A percentile compares a stretch with the other conserved stretches of the same genome.
Evolutionary conservation across 1,284 basidiomycete species (phyloP).

Genomic region (Cryptococcus jaspeensis): DNA sequence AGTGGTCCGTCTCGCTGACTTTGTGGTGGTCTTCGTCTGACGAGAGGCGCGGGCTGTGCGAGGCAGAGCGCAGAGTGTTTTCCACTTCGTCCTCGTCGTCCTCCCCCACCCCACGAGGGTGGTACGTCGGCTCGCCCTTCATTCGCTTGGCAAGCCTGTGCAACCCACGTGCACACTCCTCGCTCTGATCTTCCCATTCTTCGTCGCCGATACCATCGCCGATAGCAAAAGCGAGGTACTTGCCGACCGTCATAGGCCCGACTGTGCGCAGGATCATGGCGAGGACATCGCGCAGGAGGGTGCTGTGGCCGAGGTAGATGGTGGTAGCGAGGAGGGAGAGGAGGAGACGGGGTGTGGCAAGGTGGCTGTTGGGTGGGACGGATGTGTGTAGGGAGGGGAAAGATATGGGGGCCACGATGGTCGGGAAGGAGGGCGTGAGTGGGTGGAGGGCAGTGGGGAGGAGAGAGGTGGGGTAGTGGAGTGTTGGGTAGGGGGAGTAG

Average conservation of each 20-base stretch:
- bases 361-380: constrained; percentile 59
- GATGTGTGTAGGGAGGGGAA: constrained; percentile 61
- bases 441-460: constrained; percentile 67
- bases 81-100: constrained; percentile 18
- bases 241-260: constrained; percentile 72
- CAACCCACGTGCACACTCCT: constrained; percentile 66
- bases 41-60: constrained; percentile 12
- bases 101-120: neutral
- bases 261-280: constrained; percentile 70
- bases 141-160: constrained; percentile 62
- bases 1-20: constrained; percentile 10
- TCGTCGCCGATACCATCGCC: constrained; percentile 66
- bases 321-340: constrained; percentile 82
- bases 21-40: constrained; percentile 16
- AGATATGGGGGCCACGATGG: constrained; percentile 61
- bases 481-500: constrained; percentile 77
- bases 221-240: constrained; percentile 79
- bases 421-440: constrained; percentile 63
- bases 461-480: constrained; percentile 66
- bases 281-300: constrained; percentile 71
- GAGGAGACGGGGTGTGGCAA: constrained; percentile 75
- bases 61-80: constrained; percentile 2
- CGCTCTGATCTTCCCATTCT: constrained; percentile 53
- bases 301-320: constrained; percentile 79
- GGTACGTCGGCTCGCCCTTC: neutral